Conservation (phyloP, 2,329 filamentous ascomycete genomes). For the Paracoccidioides lutzii region DNA sequence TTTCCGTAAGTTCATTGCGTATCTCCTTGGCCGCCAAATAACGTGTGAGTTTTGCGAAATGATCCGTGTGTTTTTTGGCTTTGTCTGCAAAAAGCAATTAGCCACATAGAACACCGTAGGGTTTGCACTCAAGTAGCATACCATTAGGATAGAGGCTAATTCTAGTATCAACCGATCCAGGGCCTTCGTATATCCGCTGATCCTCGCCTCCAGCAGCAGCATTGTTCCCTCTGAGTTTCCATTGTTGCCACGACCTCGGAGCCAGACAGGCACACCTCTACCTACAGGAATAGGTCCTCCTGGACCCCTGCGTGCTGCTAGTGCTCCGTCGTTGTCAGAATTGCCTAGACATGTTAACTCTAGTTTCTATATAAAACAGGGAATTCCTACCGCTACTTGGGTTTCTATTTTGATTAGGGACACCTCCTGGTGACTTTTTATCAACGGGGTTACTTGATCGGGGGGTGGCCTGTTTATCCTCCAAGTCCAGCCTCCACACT, state of each 20-base stretch:
- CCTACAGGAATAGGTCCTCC: neutral
- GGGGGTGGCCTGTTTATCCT: neutral
- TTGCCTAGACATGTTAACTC: neutral
- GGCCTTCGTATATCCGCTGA: neutral
- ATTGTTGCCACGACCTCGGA: neutral
- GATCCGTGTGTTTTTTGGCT: conserved; percentile 13
- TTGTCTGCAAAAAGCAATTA: neutral
- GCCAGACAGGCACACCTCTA: neutral
- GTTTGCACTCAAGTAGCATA: neutral
- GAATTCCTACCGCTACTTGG: neutral
- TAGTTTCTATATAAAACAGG: neutral
- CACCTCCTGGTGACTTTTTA: neutral
- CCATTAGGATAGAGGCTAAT: neutral
- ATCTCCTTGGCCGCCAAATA: conserved; percentile 18
- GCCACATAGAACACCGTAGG: neutral
- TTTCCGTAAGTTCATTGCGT: conserved; percentile 14
- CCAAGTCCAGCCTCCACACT: conserved; percentile 1
- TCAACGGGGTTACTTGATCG: neutral
- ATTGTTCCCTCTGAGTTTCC: neutral
- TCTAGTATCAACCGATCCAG: neutral
- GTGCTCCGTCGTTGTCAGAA: neutral
- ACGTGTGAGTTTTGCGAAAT: conserved; percentile 16
- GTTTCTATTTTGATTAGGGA: neutral
- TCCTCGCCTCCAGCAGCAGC: neutral
- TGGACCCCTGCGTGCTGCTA: neutral